Evolutionary conservation across 164 flowering plant species (phyloP).

Genomic region (Hamamelis virginiana): DNA sequence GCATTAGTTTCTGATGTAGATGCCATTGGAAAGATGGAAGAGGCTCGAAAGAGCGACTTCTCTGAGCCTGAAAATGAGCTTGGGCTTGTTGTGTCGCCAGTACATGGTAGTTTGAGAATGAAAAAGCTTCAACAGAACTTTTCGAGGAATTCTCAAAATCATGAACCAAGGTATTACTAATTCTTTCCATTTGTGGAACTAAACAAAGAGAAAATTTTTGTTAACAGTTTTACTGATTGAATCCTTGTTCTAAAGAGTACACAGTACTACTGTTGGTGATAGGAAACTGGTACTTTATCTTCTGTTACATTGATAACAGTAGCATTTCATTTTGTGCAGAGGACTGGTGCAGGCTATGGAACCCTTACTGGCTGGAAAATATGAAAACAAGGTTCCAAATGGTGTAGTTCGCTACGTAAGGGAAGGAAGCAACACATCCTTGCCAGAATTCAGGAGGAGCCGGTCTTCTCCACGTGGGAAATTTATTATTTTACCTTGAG

Average conservation of each 20-base stretch:
- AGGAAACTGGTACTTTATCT: neutral
- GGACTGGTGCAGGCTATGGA: constrained; percentile 38
- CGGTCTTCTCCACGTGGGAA: constrained; percentile 73
- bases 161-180: constrained; percentile 50
- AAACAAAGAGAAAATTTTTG: neutral
- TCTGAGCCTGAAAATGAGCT: constrained; percentile 60
- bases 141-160: constrained; percentile 49
- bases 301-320: neutral
- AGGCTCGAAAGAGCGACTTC: constrained; percentile 41
- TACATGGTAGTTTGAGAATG: constrained; percentile 22
- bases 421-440: constrained; percentile 42
- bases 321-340: constrained; percentile 29
- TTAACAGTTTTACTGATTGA: too few relatives aligned
- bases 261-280: neutral
- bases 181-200: neutral
- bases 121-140: constrained; percentile 43
- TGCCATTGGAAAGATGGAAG: constrained; percentile 40
- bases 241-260: too few relatives aligned
- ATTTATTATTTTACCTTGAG: constrained; percentile 45
- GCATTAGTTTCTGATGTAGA: constrained; percentile 35
- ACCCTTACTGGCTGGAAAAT: constrained; percentile 29
- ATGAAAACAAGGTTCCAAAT: constrained; percentile 40
- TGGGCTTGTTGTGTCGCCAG: constrained; percentile 26
- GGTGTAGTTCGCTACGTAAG: constrained; percentile 27
- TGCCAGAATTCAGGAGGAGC: constrained; percentile 56